These are phyloP conservation scores for Colletotrichum sp. DNA, from an alignment of 2,329 filamentous ascomycete genomes.

Conservation along the genomic window DNA sequence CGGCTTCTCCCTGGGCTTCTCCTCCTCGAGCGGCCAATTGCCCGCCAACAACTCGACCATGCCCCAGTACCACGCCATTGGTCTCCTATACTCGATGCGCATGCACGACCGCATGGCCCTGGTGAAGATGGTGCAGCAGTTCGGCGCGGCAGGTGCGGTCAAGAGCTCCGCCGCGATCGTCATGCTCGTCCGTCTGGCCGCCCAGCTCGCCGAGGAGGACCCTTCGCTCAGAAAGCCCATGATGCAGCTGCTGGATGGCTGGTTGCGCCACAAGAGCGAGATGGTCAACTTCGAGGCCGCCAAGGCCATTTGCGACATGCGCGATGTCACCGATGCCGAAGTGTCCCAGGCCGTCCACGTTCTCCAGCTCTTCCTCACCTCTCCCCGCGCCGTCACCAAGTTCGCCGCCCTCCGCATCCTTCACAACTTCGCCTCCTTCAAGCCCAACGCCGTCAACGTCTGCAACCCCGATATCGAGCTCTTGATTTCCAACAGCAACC, in stretches of 20 bases:
- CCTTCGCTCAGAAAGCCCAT: slow-evolving; percentile 88
- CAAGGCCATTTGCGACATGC: slow-evolving; percentile 95
- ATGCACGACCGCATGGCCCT: slow-evolving; percentile 97
- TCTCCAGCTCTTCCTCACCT: slow-evolving; percentile 94
- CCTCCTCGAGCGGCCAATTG: slow-evolving; percentile 74
- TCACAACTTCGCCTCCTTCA: slow-evolving; percentile 96
- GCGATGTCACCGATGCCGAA: slow-evolving; percentile 90
- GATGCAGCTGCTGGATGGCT: slow-evolving; percentile 95
- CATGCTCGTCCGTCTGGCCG: slow-evolving; percentile 89
- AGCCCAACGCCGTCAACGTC: slow-evolving; percentile 86
- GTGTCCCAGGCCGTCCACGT: slow-evolving; percentile 93
- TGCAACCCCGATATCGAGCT: slow-evolving; percentile 98
- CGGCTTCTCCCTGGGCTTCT: slow-evolving; percentile 91
- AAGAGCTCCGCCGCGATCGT: slow-evolving; percentile 95
- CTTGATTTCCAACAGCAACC: slow-evolving; percentile 95
- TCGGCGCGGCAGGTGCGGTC: slow-evolving; percentile 86
- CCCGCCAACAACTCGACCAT: slow-evolving; percentile 94
- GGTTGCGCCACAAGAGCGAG: slow-evolving; percentile 97
- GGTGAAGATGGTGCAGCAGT: slow-evolving; percentile 99
- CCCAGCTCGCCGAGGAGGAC: slow-evolving; percentile 94
- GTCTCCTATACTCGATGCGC: slow-evolving; percentile 96
- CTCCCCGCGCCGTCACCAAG: slow-evolving; percentile 93
- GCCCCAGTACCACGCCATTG: slow-evolving; percentile 98
- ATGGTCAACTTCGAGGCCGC: slow-evolving; percentile 99
- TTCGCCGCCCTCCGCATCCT: slow-evolving; percentile 96